These are phyloP conservation scores for Mycosphaerella sp. DNA, from an alignment of 2,329 filamentous ascomycete genomes.

Conservation along the genomic window DNA sequence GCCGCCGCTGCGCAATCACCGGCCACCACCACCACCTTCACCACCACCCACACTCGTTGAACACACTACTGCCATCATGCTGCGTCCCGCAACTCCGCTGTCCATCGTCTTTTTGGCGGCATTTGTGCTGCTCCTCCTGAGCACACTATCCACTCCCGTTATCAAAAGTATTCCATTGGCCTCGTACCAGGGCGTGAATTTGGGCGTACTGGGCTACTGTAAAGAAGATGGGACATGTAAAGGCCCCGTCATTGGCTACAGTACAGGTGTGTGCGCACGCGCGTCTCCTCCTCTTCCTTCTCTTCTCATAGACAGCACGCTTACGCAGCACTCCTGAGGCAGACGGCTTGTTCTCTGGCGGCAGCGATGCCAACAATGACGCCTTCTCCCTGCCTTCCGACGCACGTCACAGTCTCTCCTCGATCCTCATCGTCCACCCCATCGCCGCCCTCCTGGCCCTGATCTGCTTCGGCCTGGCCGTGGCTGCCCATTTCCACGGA, in stretches of 20 bases:
- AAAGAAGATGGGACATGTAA: constrained; percentile 56
- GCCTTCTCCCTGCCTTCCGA: constrained; percentile 58
- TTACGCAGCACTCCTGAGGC: constrained; percentile 4
- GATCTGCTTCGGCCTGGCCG: constrained; percentile 72
- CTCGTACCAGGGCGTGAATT: constrained; percentile 66
- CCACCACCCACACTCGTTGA: constrained; percentile 10
- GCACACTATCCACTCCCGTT: constrained; percentile 85
- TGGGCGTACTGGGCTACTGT: constrained; percentile 92
- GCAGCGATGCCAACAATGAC: constrained; percentile 31
- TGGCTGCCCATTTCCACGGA: constrained; percentile 75
- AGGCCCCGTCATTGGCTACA: constrained; percentile 74
- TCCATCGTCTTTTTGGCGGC: constrained; percentile 77
- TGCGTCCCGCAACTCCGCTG: constrained; percentile 88
- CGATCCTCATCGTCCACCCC: constrained; percentile 87
- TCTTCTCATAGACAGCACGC: background rate
- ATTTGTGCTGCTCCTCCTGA: constrained; percentile 77
- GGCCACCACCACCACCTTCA: background rate
- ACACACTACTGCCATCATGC: constrained; percentile 21
- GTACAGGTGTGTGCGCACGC: constrained; percentile 55
- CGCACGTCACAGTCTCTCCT: constrained; percentile 64
- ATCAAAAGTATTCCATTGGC: constrained; percentile 79
- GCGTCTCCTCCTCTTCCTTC: background rate
- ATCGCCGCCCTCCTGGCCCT: constrained; percentile 81
- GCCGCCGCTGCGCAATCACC: background rate
- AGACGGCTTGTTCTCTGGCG: constrained; percentile 45